A percentile compares a stretch with the other conserved stretches of the same genome.
Conservation (phyloP, 768 basidiomycete species). For the Agaricus blazei region DNA sequence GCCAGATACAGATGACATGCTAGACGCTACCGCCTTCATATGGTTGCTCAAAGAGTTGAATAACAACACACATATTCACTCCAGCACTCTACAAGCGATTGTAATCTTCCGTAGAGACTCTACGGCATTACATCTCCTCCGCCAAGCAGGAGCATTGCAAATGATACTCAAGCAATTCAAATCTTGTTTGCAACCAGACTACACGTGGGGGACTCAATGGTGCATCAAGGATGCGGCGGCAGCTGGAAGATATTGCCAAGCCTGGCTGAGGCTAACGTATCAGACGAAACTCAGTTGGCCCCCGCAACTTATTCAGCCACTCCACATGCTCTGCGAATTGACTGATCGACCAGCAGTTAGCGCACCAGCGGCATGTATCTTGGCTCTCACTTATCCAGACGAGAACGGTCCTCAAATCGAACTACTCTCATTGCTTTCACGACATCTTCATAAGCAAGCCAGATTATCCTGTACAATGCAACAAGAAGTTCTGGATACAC, state of each 20-base stretch:
- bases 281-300: slow-evolving; percentile 32
- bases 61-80: slow-evolving; percentile 22
- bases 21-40: slow-evolving; percentile 31
- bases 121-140: slow-evolving; percentile 29
- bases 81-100: slow-evolving; percentile 27
- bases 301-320: slow-evolving; percentile 25
- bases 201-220: slow-evolving; percentile 30
- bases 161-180: slow-evolving; percentile 31
- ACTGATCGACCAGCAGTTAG: slow-evolving; percentile 23
- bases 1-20: slow-evolving; percentile 20
- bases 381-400: slow-evolving; percentile 31
- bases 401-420: slow-evolving; percentile 29
- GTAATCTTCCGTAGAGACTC: slow-evolving; percentile 34
- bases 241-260: slow-evolving; percentile 33
- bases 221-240: slow-evolving; percentile 26
- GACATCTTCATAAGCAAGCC: slow-evolving; percentile 24
- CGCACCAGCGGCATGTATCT: slow-evolving; percentile 30
- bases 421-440: slow-evolving; percentile 27
- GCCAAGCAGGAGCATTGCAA: slow-evolving; percentile 27
- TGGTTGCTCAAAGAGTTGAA: slow-evolving; percentile 35
- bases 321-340: slow-evolving; percentile 27
- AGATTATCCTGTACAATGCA: slow-evolving; percentile 27
- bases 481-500: slow-evolving; percentile 33
- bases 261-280: slow-evolving; percentile 35
- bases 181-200: slow-evolving; percentile 33